Conservation (phyloP, 441 rosid genomes). For the Populus hybrid region DNA sequence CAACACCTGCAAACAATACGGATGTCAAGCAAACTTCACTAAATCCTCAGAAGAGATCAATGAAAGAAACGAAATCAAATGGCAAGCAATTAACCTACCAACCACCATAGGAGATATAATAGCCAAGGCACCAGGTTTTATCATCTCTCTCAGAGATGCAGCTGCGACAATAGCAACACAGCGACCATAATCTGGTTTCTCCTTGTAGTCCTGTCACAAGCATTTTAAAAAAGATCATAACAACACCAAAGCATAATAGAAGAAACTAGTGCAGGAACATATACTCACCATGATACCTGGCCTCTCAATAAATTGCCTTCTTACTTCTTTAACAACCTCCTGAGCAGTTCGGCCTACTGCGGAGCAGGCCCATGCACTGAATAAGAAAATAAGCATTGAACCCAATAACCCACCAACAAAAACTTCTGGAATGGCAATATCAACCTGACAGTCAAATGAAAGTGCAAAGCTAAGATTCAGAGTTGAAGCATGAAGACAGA, state of each 20-base stretch:
- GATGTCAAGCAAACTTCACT: slow-evolving; percentile 10
- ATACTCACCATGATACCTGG: slow-evolving; percentile 95
- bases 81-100: slow-evolving; percentile 44
- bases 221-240: slow-evolving; percentile 6
- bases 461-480: neutral
- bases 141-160: slow-evolving; percentile 96
- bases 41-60: neutral
- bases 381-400: slow-evolving; percentile 92
- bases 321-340: slow-evolving; percentile 98
- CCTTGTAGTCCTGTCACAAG: slow-evolving; percentile 72
- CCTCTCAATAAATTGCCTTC: slow-evolving; percentile 97
- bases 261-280: neutral
- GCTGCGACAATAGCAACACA: slow-evolving; percentile 98
- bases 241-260: slow-evolving; percentile 3
- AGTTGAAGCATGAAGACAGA: neutral
- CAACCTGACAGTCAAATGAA: slow-evolving; percentile 60
- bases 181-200: slow-evolving; percentile 96
- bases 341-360: slow-evolving; percentile 99
- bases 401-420: slow-evolving; percentile 94
- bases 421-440: slow-evolving; percentile 97
- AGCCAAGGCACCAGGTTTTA: slow-evolving; percentile 96
- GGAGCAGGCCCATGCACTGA: slow-evolving; percentile 97
- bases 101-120: slow-evolving; percentile 76
- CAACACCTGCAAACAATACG: slow-evolving; percentile 51
- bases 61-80: neutral